These are phyloP conservation scores for Microcyclosporella mali DNA, from an alignment of 2,329 filamentous ascomycete species.

Conservation along the genomic window DNA sequence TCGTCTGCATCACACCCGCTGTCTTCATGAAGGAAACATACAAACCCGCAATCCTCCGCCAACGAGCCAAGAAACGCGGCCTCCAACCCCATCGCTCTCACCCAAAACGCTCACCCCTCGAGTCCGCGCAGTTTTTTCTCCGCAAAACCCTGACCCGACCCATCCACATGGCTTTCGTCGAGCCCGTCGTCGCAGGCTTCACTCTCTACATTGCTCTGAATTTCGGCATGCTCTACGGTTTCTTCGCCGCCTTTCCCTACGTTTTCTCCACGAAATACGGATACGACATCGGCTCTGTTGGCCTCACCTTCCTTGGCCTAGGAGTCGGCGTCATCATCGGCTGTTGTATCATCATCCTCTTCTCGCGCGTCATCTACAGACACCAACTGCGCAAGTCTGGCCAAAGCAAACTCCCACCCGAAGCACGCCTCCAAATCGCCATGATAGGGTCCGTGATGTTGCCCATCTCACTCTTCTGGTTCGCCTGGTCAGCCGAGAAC, in stretches of 20 bases:
- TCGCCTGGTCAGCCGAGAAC: constrained; percentile 28
- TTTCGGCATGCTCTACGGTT: constrained; percentile 38
- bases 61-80: constrained; percentile 18
- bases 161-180: constrained; percentile 34
- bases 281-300: constrained; percentile 26
- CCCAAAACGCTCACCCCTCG: neutral
- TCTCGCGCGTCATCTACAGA: constrained; percentile 19
- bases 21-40: constrained; percentile 28
- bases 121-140: constrained; percentile 4
- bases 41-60: constrained; percentile 26
- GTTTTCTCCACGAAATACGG: constrained; percentile 25
- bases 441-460: constrained; percentile 27
- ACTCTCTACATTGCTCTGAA: constrained; percentile 36
- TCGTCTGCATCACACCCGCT: constrained; percentile 18
- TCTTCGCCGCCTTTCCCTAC: constrained; percentile 34
- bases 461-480: constrained; percentile 32
- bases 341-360: constrained; percentile 12
- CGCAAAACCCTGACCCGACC: constrained; percentile 20
- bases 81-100: neutral
- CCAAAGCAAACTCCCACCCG: constrained; percentile 19
- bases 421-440: constrained; percentile 30
- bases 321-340: constrained; percentile 18
- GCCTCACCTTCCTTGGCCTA: constrained; percentile 27
- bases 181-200: constrained; percentile 37
- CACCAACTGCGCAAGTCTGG: constrained; percentile 1